Base-by-base conservation (phyloP, 1,284 basidiomycete genomes). In the Ceratobasidium sp. region DNA sequence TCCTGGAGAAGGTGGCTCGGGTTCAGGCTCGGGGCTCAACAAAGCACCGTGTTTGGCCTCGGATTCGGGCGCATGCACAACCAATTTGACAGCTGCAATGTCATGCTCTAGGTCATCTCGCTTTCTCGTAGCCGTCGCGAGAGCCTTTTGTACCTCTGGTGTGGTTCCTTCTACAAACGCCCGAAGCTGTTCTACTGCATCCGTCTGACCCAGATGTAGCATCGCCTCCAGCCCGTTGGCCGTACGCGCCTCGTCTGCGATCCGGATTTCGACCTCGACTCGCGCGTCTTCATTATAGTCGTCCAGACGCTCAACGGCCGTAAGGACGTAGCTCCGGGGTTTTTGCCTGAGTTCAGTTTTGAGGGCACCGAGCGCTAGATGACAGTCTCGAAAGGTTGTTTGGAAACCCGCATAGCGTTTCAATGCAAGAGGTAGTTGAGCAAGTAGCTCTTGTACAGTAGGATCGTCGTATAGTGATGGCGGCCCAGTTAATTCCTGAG, bases 261-360 rank as follows among this genome's bases (percentile, higher is more conserved):
- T 86, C 26, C 91, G 91, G 69, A 97, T 96, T 85, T 97, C 95
- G 23, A 96, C 86, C 83, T 96, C 95, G 2, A 97, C 95, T 0
- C 94, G 90, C 0, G 91, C 92, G 81, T 97, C 95, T 84, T 96
- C 95, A 26, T 91, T 91, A 80, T 91, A 94, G 83, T 97, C 94
- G 81, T 92, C 89, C 55, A 97, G 86, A 1, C 93, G 89, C 64
- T 92, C 89, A 3, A 95, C 86, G 0, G 91, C 90, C 0, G 87
- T 87, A 23, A 85, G 85, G 3, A 96, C 83, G 9, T 90, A 83
- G 3, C 88, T 83, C 0, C 80, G 83, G 20, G 72, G 80, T 20
- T 77, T 69, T 3, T 79, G 58, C n/a, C 79, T 80, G 12, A 81
- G 80, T 42, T 80, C 78, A 51, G 81, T 73, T 82, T 88, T 90